phyloP scores from a whole-genome alignment of 495 filamentous ascomycete genomes.

The Penicillium antarcticum region DNA sequence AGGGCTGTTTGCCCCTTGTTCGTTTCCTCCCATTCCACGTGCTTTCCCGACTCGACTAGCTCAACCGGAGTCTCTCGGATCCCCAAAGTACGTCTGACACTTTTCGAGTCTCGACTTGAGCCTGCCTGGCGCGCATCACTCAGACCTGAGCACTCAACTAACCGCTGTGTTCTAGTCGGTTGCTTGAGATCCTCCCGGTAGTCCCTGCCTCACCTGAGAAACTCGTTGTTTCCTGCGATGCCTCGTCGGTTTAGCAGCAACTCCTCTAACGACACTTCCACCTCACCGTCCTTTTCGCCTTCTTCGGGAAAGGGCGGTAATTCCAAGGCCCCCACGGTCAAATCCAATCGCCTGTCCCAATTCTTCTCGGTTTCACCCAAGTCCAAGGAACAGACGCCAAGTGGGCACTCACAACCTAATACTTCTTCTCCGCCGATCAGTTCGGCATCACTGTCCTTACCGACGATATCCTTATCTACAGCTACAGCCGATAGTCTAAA shows the following conservation, averaged over 20 bases:
- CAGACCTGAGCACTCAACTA: conserved; percentile 4
- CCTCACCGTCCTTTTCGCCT: conserved; percentile 41
- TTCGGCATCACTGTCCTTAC: conserved; percentile 72
- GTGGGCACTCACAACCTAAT: conserved; percentile 51
- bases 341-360: conserved; percentile 58
- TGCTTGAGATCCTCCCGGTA: conserved; percentile 11
- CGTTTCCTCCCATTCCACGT: conserved; percentile 22
- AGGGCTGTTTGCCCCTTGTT: conserved; percentile 12
- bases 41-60: conserved; percentile 14
- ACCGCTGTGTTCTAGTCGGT: conserved; percentile 4
- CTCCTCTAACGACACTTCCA: conserved; percentile 44
- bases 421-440: conserved; percentile 59
- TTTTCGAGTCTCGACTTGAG: background rate
- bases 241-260: conserved; percentile 52
- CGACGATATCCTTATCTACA: conserved; percentile 88
- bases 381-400: conserved; percentile 54
- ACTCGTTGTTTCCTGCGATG: conserved; percentile 45
- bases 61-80: conserved; percentile 27
- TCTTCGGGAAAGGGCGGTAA: conserved; percentile 48
- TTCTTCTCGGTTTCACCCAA: conserved; percentile 60
- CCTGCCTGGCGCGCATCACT: background rate
- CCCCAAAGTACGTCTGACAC: conserved; percentile 15
- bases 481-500: conserved; percentile 76
- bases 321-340: conserved; percentile 55
- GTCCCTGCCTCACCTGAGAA: conserved; percentile 18